Evolutionary conservation across 306 rosid genomes (phyloP).

Genomic region (Corylus americana): DNA sequence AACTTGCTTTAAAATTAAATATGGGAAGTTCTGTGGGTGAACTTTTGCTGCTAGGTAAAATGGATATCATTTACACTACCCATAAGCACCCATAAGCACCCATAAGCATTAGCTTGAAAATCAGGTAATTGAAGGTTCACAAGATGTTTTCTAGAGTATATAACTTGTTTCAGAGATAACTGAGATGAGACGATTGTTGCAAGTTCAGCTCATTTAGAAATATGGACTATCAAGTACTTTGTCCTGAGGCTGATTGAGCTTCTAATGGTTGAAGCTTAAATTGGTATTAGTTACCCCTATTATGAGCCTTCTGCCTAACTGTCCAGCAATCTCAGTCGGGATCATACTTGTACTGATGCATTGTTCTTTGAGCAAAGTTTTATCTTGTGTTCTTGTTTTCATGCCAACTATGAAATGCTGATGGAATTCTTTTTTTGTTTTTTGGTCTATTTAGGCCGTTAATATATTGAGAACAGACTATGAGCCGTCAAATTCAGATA

Average conservation of each 20-base stretch:
- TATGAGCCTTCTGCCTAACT: too few species aligned
- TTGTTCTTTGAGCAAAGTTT: slow-evolving; percentile 10
- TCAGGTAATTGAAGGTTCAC: not conserved
- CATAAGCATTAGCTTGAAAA: not conserved
- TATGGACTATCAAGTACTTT: slow-evolving; percentile 11
- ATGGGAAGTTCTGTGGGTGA: not conserved
- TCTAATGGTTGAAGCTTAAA: slow-evolving; percentile 11
- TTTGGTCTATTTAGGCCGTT: slow-evolving; percentile 64
- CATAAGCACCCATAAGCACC: not conserved
- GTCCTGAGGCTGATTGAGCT: slow-evolving; percentile 10
- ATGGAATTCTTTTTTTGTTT: slow-evolving; percentile 21
- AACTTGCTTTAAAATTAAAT: not conserved
- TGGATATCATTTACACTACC: not conserved
- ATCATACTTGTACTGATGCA: slow-evolving; percentile 17
- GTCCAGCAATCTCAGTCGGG: slow-evolving; percentile 10
- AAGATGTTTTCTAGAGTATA: not conserved
- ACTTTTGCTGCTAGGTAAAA: not conserved
- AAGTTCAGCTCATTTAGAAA: slow-evolving; percentile 13
- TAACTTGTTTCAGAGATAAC: not conserved
- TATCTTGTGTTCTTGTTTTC: slow-evolving; percentile 2
- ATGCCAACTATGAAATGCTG: slow-evolving; percentile 28
- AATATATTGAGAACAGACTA: slow-evolving; percentile 80
- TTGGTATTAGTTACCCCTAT: slow-evolving; percentile 13
- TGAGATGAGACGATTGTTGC: slow-evolving; percentile 9
- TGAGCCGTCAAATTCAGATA: slow-evolving; percentile 91